Base-by-base conservation (phyloP, 2,329 filamentous ascomycete genomes). In the Fusarium cyanostomum region DNA sequence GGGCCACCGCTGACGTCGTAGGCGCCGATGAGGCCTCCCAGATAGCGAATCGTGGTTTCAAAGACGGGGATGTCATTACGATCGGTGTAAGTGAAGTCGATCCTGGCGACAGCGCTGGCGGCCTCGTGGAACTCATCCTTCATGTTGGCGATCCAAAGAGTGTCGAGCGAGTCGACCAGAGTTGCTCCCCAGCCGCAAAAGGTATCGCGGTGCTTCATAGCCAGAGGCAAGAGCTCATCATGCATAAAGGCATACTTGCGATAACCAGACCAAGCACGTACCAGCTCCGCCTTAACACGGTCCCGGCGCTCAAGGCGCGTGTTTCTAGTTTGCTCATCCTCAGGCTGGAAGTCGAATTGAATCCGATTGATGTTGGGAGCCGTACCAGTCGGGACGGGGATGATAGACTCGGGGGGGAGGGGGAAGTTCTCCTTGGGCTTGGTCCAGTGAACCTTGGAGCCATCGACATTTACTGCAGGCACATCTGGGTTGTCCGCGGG, bases 161-260 rank as follows among this genome's bases (percentile, higher is more conserved):
- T 94, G 72, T 96, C 92, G 48, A 94, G 79, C 2, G 86, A 81
- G 78, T 97, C 93, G 6, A 97, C 91, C 59, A 97, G 74, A 0
- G 93, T 96, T 13, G 93, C 93, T 15, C 91, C 91, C 93, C 93
- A 97, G 45, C 91, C 92, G 72, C 92, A 94, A 75, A 98, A 98
- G 0, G 92, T 92, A 72, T 97, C 91, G 15, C 86, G 86, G 64
- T 81, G 86, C 12, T 78, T 80, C 48, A 88, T 88, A 27, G 86
- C 85, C 9, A 94, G 81, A 2, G 95, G 95, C 39, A 79, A 84
- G 13, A 98, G 78, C 78, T 98, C 95, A 72, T 98, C 95, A 68
- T 96, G 91, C 61, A 89, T 86, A 87, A 92, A 95, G 10, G 94
- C 94, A 69, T 88, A 83, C 59, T 87, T 82, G 71, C 85, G 90